Conservation (phyloP, 108 stramenopile genomes). For the Skeletonema tropicum region DNA sequence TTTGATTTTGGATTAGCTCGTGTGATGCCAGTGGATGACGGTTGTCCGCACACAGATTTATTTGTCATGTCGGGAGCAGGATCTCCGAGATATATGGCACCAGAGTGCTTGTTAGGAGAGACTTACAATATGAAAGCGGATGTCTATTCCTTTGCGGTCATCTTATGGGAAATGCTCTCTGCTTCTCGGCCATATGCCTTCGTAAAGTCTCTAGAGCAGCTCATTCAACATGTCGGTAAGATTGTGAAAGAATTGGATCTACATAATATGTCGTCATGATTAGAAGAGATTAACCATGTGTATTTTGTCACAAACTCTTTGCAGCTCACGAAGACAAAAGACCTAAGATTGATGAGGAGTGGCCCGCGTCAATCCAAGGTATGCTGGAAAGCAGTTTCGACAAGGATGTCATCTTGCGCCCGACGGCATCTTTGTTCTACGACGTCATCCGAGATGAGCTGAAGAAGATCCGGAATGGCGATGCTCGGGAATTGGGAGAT, state of each 20-base stretch:
- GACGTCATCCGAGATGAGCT: background rate
- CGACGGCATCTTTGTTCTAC: slow-evolving; percentile 5
- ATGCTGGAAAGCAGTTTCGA: slow-evolving; percentile 26
- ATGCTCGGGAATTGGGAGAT: slow-evolving; percentile 1
- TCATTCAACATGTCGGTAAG: slow-evolving; percentile 34
- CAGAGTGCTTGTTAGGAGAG: slow-evolving; percentile 11
- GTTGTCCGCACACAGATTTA: slow-evolving; percentile 19
- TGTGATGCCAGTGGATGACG: slow-evolving; percentile 44
- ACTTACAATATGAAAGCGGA: slow-evolving; percentile 52
- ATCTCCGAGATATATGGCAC: slow-evolving; percentile 44
- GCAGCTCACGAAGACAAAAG: slow-evolving; percentile 3
- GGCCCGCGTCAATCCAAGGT: slow-evolving; percentile 20
- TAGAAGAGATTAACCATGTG: background rate
- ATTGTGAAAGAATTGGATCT: background rate
- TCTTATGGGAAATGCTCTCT: slow-evolving; percentile 52
- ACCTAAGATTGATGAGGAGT: slow-evolving; percentile 12
- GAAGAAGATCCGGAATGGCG: background rate
- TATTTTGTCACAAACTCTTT: background rate
- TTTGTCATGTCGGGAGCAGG: slow-evolving; percentile 43
- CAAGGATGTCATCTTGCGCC: slow-evolving; percentile 1
- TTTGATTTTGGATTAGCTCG: slow-evolving; percentile 67
- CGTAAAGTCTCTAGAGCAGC: slow-evolving; percentile 12
- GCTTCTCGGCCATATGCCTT: slow-evolving; percentile 14
- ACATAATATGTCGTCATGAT: background rate
- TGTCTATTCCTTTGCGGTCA: slow-evolving; percentile 51